Evolutionary conservation across 2,329 filamentous ascomycete genomes (phyloP), one percentile per base, ranked within the genome.

Genomic region (Chaetomium strumarium): DNA sequence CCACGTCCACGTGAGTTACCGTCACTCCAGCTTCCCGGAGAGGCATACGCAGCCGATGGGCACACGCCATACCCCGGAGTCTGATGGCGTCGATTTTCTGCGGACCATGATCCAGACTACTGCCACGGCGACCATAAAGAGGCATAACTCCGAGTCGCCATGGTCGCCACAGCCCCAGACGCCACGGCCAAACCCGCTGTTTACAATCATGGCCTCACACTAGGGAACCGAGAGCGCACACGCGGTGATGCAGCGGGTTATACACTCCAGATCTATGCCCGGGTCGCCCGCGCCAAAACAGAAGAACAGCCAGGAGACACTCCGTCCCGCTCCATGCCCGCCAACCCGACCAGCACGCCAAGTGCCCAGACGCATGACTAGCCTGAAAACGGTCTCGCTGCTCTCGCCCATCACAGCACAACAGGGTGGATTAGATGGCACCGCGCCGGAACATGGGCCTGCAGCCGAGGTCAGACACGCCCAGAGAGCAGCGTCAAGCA

Each of bases 1-100:
- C 46, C 72, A 72, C 3, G 68, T 84, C 14, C 69, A 69, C 17
- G 58, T 84, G 8, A 74, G 68, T 7, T 85, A 84, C 60, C 70
- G 70, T 2, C 79, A 84, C 60, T 79, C 81, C 0, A 76, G 72
- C 0, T 83, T 84, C 61, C 72, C 75, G 0, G 62, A 67, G 16
- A 63, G 64, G 12, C 52, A 48, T 10, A 11, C 31, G 8, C 47
- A n/a, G 14, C 19, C 43, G n/a, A 17, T 29, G n/a, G 16, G 20
- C 33, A 5, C 38, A 14, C 10, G 34, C 33, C 11, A 17, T 0
- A 30, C n/a, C 8, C 20, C 34, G 9, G 53, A 59, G 5, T 33
- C 53, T 2, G 61, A 63, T 13, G 72, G 72, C 1, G 63, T 74
- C 19, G 67, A 67, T 14, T 65, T 65, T 11, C 63, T 74, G 19